A percentile compares a stretch with the other conserved stretches of the same genome.
Evolutionary conservation across 768 basidiomycete species (phyloP).

Genomic region (Trametes sanguinea): DNA sequence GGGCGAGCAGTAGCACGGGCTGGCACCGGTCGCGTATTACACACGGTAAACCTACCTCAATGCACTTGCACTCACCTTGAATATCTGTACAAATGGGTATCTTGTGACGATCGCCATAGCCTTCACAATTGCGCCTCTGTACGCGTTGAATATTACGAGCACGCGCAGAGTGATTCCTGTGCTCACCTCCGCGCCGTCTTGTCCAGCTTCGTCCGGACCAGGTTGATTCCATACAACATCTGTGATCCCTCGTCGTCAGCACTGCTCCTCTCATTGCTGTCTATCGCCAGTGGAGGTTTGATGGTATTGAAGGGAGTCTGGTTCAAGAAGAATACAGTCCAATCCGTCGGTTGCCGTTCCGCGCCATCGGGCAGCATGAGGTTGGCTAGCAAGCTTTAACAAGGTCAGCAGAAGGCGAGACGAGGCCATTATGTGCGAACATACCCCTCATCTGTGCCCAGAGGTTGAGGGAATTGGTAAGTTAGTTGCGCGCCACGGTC

Average conservation of each 20-base stretch:
- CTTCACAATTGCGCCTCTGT: slow-evolving; percentile 90
- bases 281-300: slow-evolving; percentile 75
- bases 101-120: slow-evolving; percentile 93
- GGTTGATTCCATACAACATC: slow-evolving; percentile 84
- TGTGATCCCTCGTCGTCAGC: slow-evolving; percentile 37
- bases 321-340: slow-evolving; percentile 98
- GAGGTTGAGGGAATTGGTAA: slow-evolving; percentile 93
- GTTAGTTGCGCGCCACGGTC: slow-evolving; percentile 90
- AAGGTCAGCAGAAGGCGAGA: background rate
- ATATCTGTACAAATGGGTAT: slow-evolving; percentile 94
- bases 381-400: slow-evolving; percentile 81
- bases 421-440: slow-evolving; percentile 26
- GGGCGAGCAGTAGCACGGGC: slow-evolving; percentile 91
- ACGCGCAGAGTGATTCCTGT: slow-evolving; percentile 23
- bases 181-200: slow-evolving; percentile 72
- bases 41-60: background rate
- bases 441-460: slow-evolving; percentile 94
- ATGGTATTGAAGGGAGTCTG: slow-evolving; percentile 90
- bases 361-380: slow-evolving; percentile 99
- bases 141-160: background rate
- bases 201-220: slow-evolving; percentile 91
- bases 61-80: slow-evolving; percentile 63
- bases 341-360: slow-evolving; percentile 92
- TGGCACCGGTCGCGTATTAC: slow-evolving; percentile 33
- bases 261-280: slow-evolving; percentile 38